A percentile compares a stretch with the other conserved stretches of the same genome.
These are phyloP conservation scores for Hypoxylon fragiforme DNA, from an alignment of 495 filamentous ascomycete species.

Conservation along the genomic window DNA sequence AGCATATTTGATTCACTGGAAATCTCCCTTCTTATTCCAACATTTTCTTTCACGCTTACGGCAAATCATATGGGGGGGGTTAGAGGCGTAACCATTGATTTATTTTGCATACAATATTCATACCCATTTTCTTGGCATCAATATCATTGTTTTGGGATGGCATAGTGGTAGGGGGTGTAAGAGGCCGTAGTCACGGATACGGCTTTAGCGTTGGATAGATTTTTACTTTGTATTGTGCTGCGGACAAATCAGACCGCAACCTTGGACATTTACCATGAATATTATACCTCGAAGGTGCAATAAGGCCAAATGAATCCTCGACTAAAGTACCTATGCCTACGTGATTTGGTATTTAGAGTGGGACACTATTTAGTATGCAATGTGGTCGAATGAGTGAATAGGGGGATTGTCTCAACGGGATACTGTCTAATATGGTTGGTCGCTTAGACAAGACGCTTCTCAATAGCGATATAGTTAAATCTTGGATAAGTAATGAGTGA, in stretches of 20 bases:
- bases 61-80: constrained; percentile 18
- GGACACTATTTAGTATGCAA: no score
- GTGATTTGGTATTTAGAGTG: no score
- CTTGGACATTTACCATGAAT: no score
- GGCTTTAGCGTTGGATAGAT: constrained; percentile 17
- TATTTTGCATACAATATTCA: constrained; percentile 23
- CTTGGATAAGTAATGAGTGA: no score
- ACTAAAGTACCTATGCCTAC: no score
- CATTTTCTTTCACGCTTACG: background rate
- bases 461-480: no score
- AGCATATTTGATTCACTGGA: constrained; percentile 23
- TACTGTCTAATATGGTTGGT: no score
- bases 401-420: no score
- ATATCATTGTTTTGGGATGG: constrained; percentile 14
- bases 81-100: constrained; percentile 20
- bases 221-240: constrained; percentile 11
- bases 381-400: no score
- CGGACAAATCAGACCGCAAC: no score
- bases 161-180: constrained; percentile 4
- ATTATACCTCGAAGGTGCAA: constrained; percentile 10
- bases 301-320: no score
- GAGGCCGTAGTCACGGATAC: constrained; percentile 12
- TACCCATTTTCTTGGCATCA: constrained; percentile 26
- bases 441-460: no score
- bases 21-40: constrained; percentile 13